Evolutionary conservation across 768 basidiomycete species (phyloP).

Genomic region (Rhizopogon salebrosus): DNA sequence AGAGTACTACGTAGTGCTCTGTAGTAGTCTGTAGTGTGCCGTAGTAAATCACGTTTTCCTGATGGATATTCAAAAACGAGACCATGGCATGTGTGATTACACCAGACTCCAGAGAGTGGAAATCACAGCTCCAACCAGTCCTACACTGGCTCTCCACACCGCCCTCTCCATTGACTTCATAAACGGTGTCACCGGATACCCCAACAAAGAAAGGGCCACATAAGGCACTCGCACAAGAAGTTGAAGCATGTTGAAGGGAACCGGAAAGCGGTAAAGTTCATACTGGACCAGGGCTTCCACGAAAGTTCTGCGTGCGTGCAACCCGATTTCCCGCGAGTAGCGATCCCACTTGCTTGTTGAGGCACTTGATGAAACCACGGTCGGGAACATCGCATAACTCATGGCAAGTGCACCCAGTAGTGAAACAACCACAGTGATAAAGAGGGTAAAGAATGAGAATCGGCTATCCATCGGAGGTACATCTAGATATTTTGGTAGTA

Average conservation of each 20-base stretch:
- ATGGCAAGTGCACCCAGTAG: constrained; percentile 27
- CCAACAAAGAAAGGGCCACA: constrained; percentile 9
- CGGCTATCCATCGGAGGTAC: constrained; percentile 47
- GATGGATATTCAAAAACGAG: too few species aligned
- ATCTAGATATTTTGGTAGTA: constrained; percentile 2
- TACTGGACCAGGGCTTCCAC: constrained; percentile 32
- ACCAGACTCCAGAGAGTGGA: constrained; percentile 19
- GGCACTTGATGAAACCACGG: constrained; percentile 2
- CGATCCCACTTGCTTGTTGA: constrained; percentile 38
- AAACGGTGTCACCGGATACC: constrained; percentile 9
- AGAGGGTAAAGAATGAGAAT: constrained; percentile 35
- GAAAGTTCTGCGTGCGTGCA: constrained; percentile 39
- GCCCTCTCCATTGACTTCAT: constrained; percentile 21
- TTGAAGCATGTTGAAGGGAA: constrained; percentile 46
- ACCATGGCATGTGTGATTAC: background rate
- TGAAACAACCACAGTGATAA: constrained; percentile 28
- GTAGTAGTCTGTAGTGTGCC: too few species aligned
- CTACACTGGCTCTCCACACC: constrained; percentile 40
- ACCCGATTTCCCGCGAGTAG: constrained; percentile 39
- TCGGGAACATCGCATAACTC: constrained; percentile 25
- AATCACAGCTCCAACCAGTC: constrained; percentile 30
- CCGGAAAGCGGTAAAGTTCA: constrained; percentile 38
- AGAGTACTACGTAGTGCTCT: too few species aligned
- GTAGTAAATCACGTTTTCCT: too few species aligned
- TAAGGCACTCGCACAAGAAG: background rate